Evolutionary conservation across 1,284 basidiomycete genomes (phyloP), one percentile per base, ranked within the genome.

Genomic region (Ganoderma sp.): DNA sequence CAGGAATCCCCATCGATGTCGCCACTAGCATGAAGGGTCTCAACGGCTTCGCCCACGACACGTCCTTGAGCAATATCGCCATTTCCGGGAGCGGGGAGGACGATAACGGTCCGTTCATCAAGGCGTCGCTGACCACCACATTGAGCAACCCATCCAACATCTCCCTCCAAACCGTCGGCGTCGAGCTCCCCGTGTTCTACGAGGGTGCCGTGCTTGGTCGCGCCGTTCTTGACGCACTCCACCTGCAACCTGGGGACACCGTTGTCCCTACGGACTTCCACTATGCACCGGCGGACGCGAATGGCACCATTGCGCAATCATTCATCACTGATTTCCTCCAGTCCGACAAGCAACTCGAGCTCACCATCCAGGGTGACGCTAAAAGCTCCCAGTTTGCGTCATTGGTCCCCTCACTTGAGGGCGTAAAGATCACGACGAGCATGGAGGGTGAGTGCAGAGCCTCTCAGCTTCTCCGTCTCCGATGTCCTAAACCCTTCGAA

Each of bases 81-180:
- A 85, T 91, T 28, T 79, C 82, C 25, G 90, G 89, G 37, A 90
- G 89, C 70, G 88, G 89, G 45, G 88, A 88, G 50, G 78, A 78
- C 61, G 85, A 84, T 32, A 88, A 87, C 14, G 81, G 54, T 5
- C 32, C 32, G 7, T 57, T 57, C 54, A n/a, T 57, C 32, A 57
- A 34, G 54, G 54, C 86, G 2, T 88, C 87, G 2, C 77, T 90
- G 32, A 86, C 81, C 1, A 84, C 87, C 15, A 81, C 79, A 32
- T 79, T 92, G 60, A 75, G 86, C 52, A 92, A 92, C 71, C 90
- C 90, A 6, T 90, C 90, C 4, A 89, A 91, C 73, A 78, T 93
- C 45, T 88, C 89, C 2, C 80, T 93, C 45, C 78, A 83, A 67
- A 92, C 90, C 12, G 82, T 84, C 63, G 82, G 85, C 66, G 81